Conservation (phyloP, 495 filamentous ascomycete species). For the Cudoniella acicularis region DNA sequence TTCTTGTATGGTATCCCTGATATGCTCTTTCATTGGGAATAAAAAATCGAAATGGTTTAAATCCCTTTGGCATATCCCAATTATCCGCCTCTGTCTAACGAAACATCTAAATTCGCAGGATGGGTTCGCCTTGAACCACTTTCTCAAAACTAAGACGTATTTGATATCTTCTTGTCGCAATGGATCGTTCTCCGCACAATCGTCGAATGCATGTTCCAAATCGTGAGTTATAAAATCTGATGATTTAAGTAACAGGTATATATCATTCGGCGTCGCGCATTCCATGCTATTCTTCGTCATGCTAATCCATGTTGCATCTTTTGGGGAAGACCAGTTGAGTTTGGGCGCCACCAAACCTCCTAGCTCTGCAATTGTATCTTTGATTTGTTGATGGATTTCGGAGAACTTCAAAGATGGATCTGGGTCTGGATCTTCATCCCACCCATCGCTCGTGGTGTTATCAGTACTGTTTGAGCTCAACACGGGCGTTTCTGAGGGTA, state of each 20-base stretch:
- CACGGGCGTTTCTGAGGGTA: slow-evolving; percentile 37
- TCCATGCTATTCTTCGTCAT: slow-evolving; percentile 83
- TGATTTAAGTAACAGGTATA: slow-evolving; percentile 89
- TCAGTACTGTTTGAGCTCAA: slow-evolving; percentile 7
- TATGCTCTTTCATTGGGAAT: slow-evolving; percentile 54
- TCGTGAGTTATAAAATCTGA: slow-evolving; percentile 94
- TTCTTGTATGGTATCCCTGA: slow-evolving; percentile 57
- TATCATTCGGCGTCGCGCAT: slow-evolving; percentile 80
- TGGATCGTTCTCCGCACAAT: slow-evolving; percentile 46
- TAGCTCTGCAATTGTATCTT: slow-evolving; percentile 68
- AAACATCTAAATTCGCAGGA: slow-evolving; percentile 94
- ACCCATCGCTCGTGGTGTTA: slow-evolving; percentile 36
- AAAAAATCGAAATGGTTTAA: slow-evolving; percentile 87
- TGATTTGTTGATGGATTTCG: slow-evolving; percentile 73
- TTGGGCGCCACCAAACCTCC: slow-evolving; percentile 86
- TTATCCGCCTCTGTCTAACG: slow-evolving; percentile 69
- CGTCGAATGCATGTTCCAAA: slow-evolving; percentile 87
- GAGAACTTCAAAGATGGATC: slow-evolving; percentile 46
- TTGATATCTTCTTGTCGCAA: slow-evolving; percentile 36
- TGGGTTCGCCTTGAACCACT: slow-evolving; percentile 83
- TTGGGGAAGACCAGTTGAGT: slow-evolving; percentile 94
- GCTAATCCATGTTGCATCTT: slow-evolving; percentile 94
- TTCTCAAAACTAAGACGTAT: slow-evolving; percentile 73
- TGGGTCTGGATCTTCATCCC: slow-evolving; percentile 33
- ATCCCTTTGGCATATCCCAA: slow-evolving; percentile 87